These are phyloP conservation scores for Gastrodia elata DNA, from an alignment of 106 monocot species.

Conservation along the genomic window DNA sequence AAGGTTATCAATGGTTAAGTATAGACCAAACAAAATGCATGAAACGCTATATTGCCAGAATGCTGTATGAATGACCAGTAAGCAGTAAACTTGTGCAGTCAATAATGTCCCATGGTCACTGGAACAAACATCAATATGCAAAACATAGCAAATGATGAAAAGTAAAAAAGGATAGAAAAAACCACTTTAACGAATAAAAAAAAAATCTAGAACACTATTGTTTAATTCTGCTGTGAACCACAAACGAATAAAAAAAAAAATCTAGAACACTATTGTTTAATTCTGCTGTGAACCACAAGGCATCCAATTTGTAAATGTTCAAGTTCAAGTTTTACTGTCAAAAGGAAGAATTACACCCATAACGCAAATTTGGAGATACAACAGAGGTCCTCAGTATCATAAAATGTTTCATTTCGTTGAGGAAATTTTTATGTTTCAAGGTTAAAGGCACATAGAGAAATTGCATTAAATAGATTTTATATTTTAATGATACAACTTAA, in stretches of 20 bases:
- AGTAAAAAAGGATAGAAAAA: not conserved
- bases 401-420: not conserved
- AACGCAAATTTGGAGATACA: not conserved
- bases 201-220: not conserved
- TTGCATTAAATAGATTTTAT: not conserved
- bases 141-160: not conserved
- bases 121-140: constrained; percentile 2
- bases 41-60: not conserved
- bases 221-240: not conserved
- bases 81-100: not conserved
- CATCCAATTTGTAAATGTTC: not conserved
- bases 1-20: not conserved
- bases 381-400: not conserved
- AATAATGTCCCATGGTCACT: not conserved
- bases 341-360: not conserved
- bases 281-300: not conserved
- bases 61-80: not conserved
- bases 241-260: not conserved
- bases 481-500: not conserved
- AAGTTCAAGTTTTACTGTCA: not conserved
- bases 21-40: not conserved
- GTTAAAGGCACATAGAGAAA: not conserved
- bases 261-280: not conserved
- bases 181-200: not conserved
- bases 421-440: not conserved